phyloP scores from a whole-genome alignment of 139 green algal species.

The Chlorella ohadii region DNA sequence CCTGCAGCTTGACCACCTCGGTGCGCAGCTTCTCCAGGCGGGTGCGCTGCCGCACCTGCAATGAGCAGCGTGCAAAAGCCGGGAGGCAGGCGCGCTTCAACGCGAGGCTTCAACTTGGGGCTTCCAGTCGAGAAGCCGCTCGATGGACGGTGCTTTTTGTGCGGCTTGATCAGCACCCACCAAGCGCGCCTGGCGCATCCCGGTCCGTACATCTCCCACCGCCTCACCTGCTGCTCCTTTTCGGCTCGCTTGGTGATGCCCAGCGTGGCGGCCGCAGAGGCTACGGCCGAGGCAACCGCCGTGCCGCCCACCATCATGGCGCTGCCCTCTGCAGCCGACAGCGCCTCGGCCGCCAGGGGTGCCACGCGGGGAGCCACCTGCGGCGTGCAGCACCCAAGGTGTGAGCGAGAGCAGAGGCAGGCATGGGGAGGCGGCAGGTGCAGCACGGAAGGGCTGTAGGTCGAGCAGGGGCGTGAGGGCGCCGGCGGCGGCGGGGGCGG shows the following conservation, averaged over 20 bases:
- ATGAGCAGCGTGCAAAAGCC: neutral
- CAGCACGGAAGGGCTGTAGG: too few relatives aligned
- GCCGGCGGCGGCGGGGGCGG: too few relatives aligned
- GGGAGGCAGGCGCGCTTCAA: neutral
- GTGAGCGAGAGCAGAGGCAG: neutral
- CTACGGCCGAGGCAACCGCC: neutral
- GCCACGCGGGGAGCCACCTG: neutral
- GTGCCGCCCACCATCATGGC: neutral
- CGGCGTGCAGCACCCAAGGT: neutral
- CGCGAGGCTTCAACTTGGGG: too few relatives aligned
- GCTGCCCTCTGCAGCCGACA: neutral
- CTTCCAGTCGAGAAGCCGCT: too few relatives aligned
- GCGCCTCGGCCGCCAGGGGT: neutral
- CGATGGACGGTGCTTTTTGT: too few relatives aligned
- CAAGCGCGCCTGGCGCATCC: too few relatives aligned
- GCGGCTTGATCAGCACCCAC: too few relatives aligned
- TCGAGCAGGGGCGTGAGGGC: too few relatives aligned
- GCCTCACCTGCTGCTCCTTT: neutral
- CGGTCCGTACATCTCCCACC: neutral
- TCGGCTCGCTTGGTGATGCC: neutral
- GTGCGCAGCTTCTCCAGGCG: neutral
- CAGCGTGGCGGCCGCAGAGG: neutral
- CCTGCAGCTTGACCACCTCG: neutral
- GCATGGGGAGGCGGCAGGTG: too few relatives aligned
- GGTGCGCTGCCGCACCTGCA: neutral